Base-by-base conservation (phyloP, 2,329 filamentous ascomycete species). In the Sclerotinia spermophila region DNA sequence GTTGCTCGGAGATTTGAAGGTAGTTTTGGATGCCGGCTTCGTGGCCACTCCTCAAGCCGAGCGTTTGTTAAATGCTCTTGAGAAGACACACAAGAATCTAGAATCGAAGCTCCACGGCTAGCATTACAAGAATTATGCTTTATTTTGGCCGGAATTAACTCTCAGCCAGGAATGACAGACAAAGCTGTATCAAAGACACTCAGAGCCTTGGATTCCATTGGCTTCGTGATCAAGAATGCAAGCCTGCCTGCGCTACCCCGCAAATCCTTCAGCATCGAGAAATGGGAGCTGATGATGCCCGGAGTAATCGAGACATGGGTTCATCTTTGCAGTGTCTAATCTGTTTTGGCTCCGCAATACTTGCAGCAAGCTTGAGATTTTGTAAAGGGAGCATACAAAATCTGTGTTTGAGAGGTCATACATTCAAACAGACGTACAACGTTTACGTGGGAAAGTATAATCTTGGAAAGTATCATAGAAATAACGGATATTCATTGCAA, bases 391-490 rank as follows among this genome's bases (percentile, higher is more conserved):
- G 51, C 67, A 5, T 73, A 73, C 19, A 68, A 44, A 27, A 73
- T 74, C 5, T 67, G 67, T 19, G 45, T 74, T 27, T 72, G 73
- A 24, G 72, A 73, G 69, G 72, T 71, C 40, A 60, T 38, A 74
- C 72, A 7, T 75, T 74, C 64, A 58, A 71, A 45, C 44, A 68
- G 51, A 42, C 30, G 17, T 71, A 69, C 59, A 64, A 42, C 30
- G 40, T 35, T 48, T 68, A 56, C 17, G 33, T n/a, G 11, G 64
- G 35, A 30, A 64, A 24, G 42, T 17, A 13, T 1, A 10, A 17
- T n/a, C 11, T 13, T n/a, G 33, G 24, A 3, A 27, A 24, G 2
- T n/a, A 40, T 40, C 1, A 3, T n/a, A 13, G 6, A 17, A 19
- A 21, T 10, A 17, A 27, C 6, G 7, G 4, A 44, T 44, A 13